Base-by-base conservation (phyloP, 2,329 filamentous ascomycete genomes). In the Knoxdaviesia proteae region DNA sequence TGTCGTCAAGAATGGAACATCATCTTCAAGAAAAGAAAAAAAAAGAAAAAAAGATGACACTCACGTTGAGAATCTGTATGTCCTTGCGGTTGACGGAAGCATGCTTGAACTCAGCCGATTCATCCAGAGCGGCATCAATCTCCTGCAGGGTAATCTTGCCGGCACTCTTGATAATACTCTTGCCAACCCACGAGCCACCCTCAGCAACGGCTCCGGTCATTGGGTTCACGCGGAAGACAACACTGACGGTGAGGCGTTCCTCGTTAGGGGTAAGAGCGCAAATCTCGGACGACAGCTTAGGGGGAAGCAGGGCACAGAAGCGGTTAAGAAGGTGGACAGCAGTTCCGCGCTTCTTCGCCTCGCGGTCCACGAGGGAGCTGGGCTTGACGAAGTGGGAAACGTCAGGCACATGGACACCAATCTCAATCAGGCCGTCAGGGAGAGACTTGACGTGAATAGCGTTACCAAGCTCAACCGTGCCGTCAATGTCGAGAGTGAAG, bases 271-370 rank as follows among this genome's bases (percentile, higher is more conserved):
- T 71, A 47, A 98, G 67, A 45, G 87, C 90, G 68, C 87, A 94
- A 41, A 96, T 69, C 50, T 94, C 87, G 11, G 77, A 74, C 6
- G 86, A 80, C 48, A 98, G 68, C 61, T 84, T 86, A 1, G 82
- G 70, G 9, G 90, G 90, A 35, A 98, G 74, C 70, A 98, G 77
- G 67, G 88, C 69, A 73, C 88, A 67, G 65, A 80, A 64, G 34
- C 86, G 78, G 64, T 94, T 90, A 63, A 94, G 80, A 48, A 98
- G 69, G 56, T 96, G 92, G 30, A 98, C 90, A 34, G 86, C 87
- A 45, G 87, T 96, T 47, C 88, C 88, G 50, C 90, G 84, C 70
- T 96, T 98, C 73, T 90, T 94, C 7, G 90, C 90, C 62, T 98
- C 90, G 39, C 90, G 80, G 54, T 98, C 90, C 41, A 96, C 87